Evolutionary conservation across 257 asterid species (phyloP).

Genomic region (Henckelia pumila): DNA sequence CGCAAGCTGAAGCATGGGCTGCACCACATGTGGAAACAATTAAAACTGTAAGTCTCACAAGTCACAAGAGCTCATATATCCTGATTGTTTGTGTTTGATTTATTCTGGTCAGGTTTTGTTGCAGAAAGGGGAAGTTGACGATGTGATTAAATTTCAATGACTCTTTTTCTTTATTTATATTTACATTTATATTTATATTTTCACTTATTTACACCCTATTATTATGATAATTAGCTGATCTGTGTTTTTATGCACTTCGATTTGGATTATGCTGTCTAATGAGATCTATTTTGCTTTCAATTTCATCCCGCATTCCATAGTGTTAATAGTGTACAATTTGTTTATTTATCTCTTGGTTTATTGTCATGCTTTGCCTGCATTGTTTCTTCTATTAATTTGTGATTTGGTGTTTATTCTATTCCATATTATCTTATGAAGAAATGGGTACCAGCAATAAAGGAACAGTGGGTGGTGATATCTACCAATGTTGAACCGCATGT

Average conservation of each 20-base stretch:
- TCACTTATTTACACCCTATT: not conserved
- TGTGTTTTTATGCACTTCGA: not conserved
- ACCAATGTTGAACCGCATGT: constrained; percentile 67
- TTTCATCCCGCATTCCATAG: constrained; percentile 12
- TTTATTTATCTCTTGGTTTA: not conserved
- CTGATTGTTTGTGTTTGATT: constrained; percentile 19
- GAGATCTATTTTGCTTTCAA: not conserved
- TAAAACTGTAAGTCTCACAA: constrained; percentile 57
- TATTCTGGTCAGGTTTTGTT: constrained; percentile 7
- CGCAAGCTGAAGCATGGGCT: constrained; percentile 77
- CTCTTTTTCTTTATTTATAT: constrained; percentile 5
- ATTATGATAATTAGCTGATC: not conserved
- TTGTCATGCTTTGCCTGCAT: not conserved
- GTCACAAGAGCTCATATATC: not conserved
- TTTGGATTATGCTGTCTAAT: not conserved
- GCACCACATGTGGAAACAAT: constrained; percentile 80
- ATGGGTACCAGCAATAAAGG: constrained; percentile 72
- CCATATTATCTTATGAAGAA: constrained; percentile 48
- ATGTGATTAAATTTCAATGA: not conserved
- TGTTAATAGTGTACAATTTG: not conserved
- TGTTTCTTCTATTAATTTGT: constrained; percentile 10
- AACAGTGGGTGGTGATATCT: constrained; percentile 65
- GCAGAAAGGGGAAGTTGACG: constrained; percentile 16
- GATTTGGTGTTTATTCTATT: constrained; percentile 9
- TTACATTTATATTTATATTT: not conserved